Evolutionary conservation across 1,284 basidiomycete genomes (phyloP).

Genomic region (Hypsizygus ulmarius): DNA sequence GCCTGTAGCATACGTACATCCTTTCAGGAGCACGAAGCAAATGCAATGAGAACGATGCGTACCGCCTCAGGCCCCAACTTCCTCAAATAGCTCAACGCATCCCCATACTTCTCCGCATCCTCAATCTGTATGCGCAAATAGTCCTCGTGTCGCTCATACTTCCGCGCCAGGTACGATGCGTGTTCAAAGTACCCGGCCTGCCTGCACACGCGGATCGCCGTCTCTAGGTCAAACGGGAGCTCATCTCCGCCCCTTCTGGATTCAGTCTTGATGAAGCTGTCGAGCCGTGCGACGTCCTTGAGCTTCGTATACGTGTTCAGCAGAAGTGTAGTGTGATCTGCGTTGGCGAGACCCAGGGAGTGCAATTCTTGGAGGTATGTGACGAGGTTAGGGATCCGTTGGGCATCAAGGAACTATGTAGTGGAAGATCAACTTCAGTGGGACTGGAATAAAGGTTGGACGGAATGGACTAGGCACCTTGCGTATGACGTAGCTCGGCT

Average conservation of each 20-base stretch:
- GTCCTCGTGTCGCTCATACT: conserved; percentile 90
- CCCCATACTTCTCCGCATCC: conserved; percentile 80
- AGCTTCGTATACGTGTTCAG: conserved; percentile 98
- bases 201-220: conserved; percentile 93
- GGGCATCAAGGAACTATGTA: conserved; percentile 91
- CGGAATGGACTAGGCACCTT: conserved; percentile 54
- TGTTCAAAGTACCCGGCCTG: conserved; percentile 97
- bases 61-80: conserved; percentile 77
- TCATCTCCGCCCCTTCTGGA: conserved; percentile 57
- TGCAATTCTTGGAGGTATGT: conserved; percentile 97
- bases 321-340: conserved; percentile 94
- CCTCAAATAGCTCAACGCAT: conserved; percentile 82
- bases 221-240: conserved; percentile 94
- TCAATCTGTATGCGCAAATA: conserved; percentile 95
- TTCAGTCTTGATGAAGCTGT: conserved; percentile 90
- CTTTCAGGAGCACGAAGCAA: neutral
- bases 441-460: no score
- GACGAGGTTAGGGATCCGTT: conserved; percentile 92
- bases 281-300: conserved; percentile 85
- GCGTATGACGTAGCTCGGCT: conserved; percentile 95
- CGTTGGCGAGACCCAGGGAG: conserved; percentile 84
- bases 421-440: no score
- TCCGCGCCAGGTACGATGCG: conserved; percentile 90
- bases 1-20: conserved; percentile 44
- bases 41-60: conserved; percentile 30